Evolutionary conservation across 225 moss, liverwort and hornwort genomes (phyloP).

Genomic region (Thuidium tamariscinum): DNA sequence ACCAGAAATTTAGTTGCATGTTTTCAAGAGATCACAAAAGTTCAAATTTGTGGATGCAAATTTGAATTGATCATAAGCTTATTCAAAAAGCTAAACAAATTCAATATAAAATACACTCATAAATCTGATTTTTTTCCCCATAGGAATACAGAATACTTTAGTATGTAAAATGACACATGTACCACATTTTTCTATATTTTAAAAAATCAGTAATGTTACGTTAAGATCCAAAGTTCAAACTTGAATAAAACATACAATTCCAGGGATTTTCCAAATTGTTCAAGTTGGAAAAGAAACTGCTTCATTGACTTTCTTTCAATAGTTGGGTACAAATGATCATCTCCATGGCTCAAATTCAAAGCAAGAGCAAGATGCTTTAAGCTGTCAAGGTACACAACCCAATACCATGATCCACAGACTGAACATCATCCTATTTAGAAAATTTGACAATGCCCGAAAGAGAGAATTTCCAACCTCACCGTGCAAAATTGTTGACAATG

Average conservation of each 20-base stretch:
- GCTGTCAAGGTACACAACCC: not conserved
- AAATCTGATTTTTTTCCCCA: not conserved
- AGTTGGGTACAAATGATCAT: no score
- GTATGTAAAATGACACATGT: not conserved
- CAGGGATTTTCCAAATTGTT: not conserved
- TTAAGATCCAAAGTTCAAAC: not conserved
- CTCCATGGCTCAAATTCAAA: not conserved
- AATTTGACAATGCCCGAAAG: not conserved
- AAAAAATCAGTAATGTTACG: fast-evolving
- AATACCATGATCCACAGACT: not conserved
- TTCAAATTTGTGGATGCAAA: not conserved
- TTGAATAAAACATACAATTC: not conserved
- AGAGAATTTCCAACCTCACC: not conserved
- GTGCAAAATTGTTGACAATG: not conserved
- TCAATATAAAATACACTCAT: no score
- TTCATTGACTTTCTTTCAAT: not conserved
- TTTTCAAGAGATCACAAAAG: not conserved
- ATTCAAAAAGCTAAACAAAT: no score
- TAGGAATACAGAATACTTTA: not conserved
- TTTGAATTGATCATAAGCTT: not conserved
- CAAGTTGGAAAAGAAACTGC: not conserved
- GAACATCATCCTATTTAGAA: not conserved
- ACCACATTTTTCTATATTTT: fast-evolving
- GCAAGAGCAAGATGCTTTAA: not conserved
- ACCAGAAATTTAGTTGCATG: fast-evolving